Evolutionary conservation across 2,329 filamentous ascomycete genomes (phyloP), one percentile per base, ranked within the genome.

Genomic region (Sarocladium oryzae): DNA sequence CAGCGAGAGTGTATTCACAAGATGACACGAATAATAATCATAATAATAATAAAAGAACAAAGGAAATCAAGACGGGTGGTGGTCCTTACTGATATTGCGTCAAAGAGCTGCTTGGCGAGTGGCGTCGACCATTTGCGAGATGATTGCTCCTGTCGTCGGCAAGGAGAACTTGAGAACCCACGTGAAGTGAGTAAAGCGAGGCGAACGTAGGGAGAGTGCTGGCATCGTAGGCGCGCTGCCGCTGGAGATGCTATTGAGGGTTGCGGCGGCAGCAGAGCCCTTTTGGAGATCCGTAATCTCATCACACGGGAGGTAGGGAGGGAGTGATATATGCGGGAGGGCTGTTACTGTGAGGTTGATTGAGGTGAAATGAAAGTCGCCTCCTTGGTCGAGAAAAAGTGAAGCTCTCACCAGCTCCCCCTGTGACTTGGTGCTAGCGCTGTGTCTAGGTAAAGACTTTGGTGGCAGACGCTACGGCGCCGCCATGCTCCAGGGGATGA

Each of bases 51-150:
- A 30, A 7, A 30, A 7, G 28, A 30, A n/a, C n/a, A n/a, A n/a
- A n/a, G n/a, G n/a, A n/a, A n/a, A n/a, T n/a, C n/a, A n/a, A n/a
- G n/a, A n/a, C n/a, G n/a, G n/a, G n/a, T n/a, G n/a, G n/a, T n/a
- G n/a, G n/a, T n/a, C n/a, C 52, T 48, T 77, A 95, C 91, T 57
- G 85, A 85, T 56, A 97, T 96, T 41, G 90, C 91, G 65, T 91
- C 84, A 52, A 85, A 86, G 48, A 97, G 78, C 58, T 87, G 86
- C 66, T 93, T 92, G 7, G 92, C 91, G 55, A 99, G 71, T 13
- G 92, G 91, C 2, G 92, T 99, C 2, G 91, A 95, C 90, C 91
- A 96, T 73, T 88, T 68, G 66, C 50, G 30, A 8, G 8, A 30
- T n/a, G n/a, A n/a, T 37, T 16, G 10, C 16, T 26, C 40, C 3